These are phyloP conservation scores for Fraxinus nigra DNA, from an alignment of 305 asterid genomes.

Conservation along the genomic window DNA sequence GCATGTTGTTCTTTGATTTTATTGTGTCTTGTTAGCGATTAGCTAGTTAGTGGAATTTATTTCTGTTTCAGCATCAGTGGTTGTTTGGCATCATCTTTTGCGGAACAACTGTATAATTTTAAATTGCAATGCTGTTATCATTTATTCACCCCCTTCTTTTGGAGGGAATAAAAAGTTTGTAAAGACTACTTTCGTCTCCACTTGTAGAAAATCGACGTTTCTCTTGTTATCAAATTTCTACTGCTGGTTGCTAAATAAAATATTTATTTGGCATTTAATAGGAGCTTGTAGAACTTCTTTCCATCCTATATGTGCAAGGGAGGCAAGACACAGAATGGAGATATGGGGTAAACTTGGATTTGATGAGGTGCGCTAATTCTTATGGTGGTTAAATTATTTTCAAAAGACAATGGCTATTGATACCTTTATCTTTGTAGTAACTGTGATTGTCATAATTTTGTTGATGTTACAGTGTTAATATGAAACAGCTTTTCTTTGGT, in stretches of 20 bases:
- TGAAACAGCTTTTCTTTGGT: neutral
- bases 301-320: constrained; percentile 98
- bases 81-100: neutral
- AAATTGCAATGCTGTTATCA: neutral
- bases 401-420: neutral
- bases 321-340: constrained; percentile 91
- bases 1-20: neutral
- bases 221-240: neutral
- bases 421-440: neutral
- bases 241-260: constrained; percentile 27
- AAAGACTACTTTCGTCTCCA: neutral
- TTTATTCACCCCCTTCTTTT: neutral
- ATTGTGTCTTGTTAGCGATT: neutral
- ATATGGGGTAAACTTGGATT: constrained; percentile 94
- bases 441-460: neutral
- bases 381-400: neutral
- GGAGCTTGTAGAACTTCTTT: constrained; percentile 97
- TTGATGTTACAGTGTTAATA: neutral
- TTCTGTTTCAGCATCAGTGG: neutral
- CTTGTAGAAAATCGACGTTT: constrained; percentile 6
- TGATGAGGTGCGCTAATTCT: constrained; percentile 71
- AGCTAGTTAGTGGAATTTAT: neutral
- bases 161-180: neutral
- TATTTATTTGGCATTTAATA: constrained; percentile 40
- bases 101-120: neutral